Conservation (phyloP, 2,329 filamentous ascomycete species). For the Venturia oleaginea region DNA sequence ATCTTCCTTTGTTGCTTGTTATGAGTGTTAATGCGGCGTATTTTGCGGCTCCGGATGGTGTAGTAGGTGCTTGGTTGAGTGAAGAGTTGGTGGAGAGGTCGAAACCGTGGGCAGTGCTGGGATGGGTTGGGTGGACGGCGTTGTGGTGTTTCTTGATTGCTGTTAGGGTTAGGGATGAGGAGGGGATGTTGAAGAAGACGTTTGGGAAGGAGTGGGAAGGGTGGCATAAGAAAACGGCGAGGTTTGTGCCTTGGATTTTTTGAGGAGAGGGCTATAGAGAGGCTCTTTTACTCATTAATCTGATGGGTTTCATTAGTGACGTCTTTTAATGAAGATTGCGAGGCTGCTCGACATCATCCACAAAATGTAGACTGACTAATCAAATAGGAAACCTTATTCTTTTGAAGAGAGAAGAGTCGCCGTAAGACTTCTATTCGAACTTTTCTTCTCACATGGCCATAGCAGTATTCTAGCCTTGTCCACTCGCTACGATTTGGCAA, state of each 20-base stretch:
- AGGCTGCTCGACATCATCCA: too few species aligned
- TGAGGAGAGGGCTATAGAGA: too few species aligned
- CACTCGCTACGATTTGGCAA: too few species aligned
- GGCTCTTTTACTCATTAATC: too few species aligned
- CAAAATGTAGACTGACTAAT: too few species aligned
- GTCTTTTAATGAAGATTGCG: too few species aligned
- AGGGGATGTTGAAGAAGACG: conserved; percentile 38
- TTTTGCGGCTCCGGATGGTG: neutral
- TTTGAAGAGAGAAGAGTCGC: too few species aligned
- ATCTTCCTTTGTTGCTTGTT: conserved; percentile 34
- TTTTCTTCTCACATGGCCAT: too few species aligned
- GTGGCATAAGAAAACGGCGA: conserved; percentile 40
- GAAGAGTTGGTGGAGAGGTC: neutral
- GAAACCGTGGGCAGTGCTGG: neutral
- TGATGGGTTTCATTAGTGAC: too few species aligned
- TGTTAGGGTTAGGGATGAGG: conserved; percentile 36
- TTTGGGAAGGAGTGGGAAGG: conserved; percentile 42
- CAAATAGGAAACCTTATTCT: too few species aligned
- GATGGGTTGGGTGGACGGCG: neutral
- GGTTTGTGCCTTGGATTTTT: conserved; percentile 38
- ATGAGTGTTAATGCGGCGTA: conserved; percentile 19
- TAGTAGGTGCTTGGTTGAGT: neutral
- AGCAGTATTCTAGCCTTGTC: too few species aligned
- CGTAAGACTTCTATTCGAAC: too few species aligned
- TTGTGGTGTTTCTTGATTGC: conserved; percentile 24